A percentile compares a stretch with the other conserved stretches of the same genome.
Evolutionary conservation across 2,329 filamentous ascomycete genomes (phyloP).

Genomic region (Sporothrix phasma): DNA sequence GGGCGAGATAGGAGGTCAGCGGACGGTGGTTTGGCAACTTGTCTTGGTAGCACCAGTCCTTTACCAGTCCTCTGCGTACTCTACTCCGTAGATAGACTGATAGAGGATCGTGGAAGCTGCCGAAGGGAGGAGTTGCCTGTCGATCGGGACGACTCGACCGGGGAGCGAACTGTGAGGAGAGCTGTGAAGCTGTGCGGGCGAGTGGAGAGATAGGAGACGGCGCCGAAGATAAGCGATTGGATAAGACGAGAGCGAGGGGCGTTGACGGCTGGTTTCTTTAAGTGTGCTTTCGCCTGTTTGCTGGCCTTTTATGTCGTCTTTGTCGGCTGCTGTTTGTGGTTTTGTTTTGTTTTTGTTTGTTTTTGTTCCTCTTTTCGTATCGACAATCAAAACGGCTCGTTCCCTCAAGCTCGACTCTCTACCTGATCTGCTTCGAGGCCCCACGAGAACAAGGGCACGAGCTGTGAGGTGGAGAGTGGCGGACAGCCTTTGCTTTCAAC

Average conservation of each 20-base stretch:
- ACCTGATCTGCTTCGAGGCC: neutral
- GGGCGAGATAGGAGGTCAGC: conserved; percentile 11
- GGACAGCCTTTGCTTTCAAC: neutral
- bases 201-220: neutral
- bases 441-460: neutral
- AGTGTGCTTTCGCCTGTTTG: no score
- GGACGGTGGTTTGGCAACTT: neutral
- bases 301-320: no score
- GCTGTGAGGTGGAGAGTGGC: neutral
- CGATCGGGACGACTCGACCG: no score
- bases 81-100: neutral
- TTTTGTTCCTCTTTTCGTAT: neutral
- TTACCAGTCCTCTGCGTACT: no score
- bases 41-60: neutral
- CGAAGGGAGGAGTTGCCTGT: conserved; percentile 6
- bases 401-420: neutral
- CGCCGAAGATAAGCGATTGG: conserved; percentile 5
- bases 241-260: neutral
- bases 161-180: neutral
- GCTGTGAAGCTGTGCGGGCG: neutral
- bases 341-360: neutral
- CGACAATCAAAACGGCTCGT: no score
- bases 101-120: conserved; percentile 6
- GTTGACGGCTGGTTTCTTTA: neutral
- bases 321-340: no score